These are phyloP conservation scores for Barbatosphaeria neglecta DNA, from an alignment of 495 filamentous ascomycete genomes.

Conservation along the genomic window DNA sequence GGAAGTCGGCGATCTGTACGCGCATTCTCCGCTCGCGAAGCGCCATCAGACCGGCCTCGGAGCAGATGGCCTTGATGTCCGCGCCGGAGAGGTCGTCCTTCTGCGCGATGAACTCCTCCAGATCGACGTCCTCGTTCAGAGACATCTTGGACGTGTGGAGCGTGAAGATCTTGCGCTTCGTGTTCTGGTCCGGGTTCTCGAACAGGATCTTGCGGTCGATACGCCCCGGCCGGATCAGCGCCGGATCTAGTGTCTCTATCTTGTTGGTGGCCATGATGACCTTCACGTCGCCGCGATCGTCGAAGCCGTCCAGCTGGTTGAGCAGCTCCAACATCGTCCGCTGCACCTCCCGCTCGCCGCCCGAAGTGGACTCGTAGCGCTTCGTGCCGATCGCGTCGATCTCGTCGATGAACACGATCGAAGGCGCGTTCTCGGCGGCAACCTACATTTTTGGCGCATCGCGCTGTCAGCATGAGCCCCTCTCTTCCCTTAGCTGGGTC, in stretches of 20 bases:
- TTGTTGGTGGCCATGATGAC: constrained; percentile 99
- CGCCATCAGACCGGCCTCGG: constrained; percentile 91
- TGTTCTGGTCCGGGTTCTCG: constrained; percentile 97
- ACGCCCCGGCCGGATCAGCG: constrained; percentile 91
- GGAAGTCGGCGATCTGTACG: constrained; percentile 98
- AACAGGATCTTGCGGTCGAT: constrained; percentile 99
- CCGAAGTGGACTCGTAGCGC: constrained; percentile 94
- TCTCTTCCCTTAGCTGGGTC: background rate
- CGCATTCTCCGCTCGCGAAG: constrained; percentile 93
- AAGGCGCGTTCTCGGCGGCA: constrained; percentile 89
- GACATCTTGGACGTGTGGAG: constrained; percentile 99
- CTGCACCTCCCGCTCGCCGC: constrained; percentile 95
- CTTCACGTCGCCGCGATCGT: constrained; percentile 98
- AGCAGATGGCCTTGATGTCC: constrained; percentile 98
- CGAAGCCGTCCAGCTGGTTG: constrained; percentile 97
- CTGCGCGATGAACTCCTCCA: constrained; percentile 96
- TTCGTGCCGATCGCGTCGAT: constrained; percentile 99
- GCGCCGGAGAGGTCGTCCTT: constrained; percentile 97
- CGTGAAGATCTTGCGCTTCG: constrained; percentile 99
- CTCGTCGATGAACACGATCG: constrained; percentile 99
- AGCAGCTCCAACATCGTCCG: constrained; percentile 97
- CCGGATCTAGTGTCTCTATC: constrained; percentile 95
- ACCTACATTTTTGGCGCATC: constrained; percentile 37
- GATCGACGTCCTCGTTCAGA: constrained; percentile 83
- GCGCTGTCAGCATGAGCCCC: too few relatives aligned